phyloP scores from a whole-genome alignment of 129 eudicot genomes.

The Flaveria robusta region DNA sequence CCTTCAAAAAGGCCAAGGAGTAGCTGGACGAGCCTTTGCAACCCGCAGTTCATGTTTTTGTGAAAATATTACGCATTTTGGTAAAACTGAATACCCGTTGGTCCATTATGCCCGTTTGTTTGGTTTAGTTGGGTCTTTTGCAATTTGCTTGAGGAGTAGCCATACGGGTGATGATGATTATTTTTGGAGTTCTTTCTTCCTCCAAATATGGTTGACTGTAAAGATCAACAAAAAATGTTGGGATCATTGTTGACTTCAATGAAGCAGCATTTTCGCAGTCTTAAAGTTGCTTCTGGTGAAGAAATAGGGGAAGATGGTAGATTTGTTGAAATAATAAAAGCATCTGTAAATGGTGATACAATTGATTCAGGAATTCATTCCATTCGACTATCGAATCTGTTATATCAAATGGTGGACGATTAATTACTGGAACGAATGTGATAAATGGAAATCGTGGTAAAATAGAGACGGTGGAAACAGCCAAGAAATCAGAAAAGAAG shows the following conservation, averaged over 20 bases:
- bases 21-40: conserved; percentile 78
- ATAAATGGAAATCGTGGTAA: conserved; percentile 30
- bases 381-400: conserved; percentile 40
- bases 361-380: conserved; percentile 46
- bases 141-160: conserved; percentile 79
- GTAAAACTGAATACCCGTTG: conserved; percentile 81
- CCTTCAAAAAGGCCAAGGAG: conserved; percentile 93
- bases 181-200: conserved; percentile 91
- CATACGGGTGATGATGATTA: conserved; percentile 84
- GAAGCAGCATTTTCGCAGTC: conserved; percentile 72
- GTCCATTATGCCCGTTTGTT: conserved; percentile 95
- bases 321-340: conserved; percentile 64
- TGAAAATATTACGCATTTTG: conserved; percentile 65
- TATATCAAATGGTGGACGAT: conserved; percentile 41
- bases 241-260: conserved; percentile 70
- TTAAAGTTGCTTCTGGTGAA: conserved; percentile 81
- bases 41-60: conserved; percentile 75
- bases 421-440: conserved; percentile 31
- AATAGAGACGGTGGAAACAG: conserved; percentile 37
- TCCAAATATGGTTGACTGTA: conserved; percentile 37
- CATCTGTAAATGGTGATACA: conserved; percentile 51
- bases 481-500: conserved; percentile 76
- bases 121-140: conserved; percentile 69
- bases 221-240: conserved; percentile 58
- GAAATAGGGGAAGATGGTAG: conserved; percentile 70